Base-by-base conservation (phyloP, 1,139 yeast species). In the Sugiyamaella japonica region DNA sequence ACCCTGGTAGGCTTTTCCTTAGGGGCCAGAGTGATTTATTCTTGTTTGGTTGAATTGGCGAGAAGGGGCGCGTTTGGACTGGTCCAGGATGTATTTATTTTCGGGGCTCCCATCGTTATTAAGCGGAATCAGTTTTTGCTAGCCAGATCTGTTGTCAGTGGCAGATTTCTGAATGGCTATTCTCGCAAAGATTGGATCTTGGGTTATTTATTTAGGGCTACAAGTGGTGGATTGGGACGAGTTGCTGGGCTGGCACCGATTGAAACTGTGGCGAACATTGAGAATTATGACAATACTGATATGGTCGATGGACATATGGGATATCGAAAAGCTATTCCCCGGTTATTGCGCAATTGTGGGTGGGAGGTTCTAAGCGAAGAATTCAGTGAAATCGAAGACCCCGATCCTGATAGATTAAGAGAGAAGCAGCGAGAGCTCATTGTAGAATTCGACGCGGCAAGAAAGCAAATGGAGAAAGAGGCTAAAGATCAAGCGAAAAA, bases 231-330 rank as follows among this genome's bases (percentile, higher is more conserved):
- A 0, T 76, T 95, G 50, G 86, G 88, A 65, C 80, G 88, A 13
- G 95, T 95, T 49, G 95, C 95, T 7, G 99, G 99, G 0, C 76
- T 95, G 41, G 84, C 96, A 0, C 85, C 93, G 1, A 79, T 91
- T 40, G 84, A 82, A 45, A 72, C 56, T 25, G 62, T 83, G 15
- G 77, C 80, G 28, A 87, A 86, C 0, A 76, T 91, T 42, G 96
- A 90, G 60, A 93, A 91, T 68, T 78, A 86, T 57, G 96, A 95
- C 68, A 87, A 95, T 62, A 89, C 98, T 0, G 90, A 85, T 15
- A 66, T 79, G 50, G 96, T 93, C 1, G 93, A 87, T 58, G 99
- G 99, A 0, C 99, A 95, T 72, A 89, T 95, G 97, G 88, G 89
- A 5, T 95, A 95, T 71, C 86, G 99, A 75, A 86, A 86, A 60